A percentile compares a stretch with the other conserved stretches of the same genome.
These are phyloP conservation scores for Monosporozyma aquatica DNA, from an alignment of 805 yeast species.

Conservation along the genomic window DNA sequence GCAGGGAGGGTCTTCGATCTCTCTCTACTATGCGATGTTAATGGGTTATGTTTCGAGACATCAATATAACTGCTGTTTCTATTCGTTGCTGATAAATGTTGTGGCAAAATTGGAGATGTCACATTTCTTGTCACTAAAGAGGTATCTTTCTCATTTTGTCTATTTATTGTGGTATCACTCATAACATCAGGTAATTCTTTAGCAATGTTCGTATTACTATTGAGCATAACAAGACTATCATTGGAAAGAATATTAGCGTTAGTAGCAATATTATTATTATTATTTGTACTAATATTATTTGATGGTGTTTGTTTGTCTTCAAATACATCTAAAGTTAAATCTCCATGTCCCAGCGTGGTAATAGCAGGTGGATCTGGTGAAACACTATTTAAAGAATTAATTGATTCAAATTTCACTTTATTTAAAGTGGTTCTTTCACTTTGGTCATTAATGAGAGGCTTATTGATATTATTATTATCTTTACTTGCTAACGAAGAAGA, in stretches of 20 bases:
- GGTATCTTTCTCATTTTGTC: background rate
- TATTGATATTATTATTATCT: constrained; percentile 1
- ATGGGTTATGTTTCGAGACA: constrained; percentile 7
- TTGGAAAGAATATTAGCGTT: background rate
- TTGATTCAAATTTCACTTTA: constrained; percentile 28
- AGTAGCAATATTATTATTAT: too few relatives aligned
- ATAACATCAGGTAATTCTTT: background rate
- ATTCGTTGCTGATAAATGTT: background rate
- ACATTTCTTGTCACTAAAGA: background rate
- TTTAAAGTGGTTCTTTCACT: constrained; percentile 8
- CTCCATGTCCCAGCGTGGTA: constrained; percentile 47
- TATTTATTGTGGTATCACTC: background rate
- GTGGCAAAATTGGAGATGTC: background rate
- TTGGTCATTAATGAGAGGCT: constrained; percentile 1
- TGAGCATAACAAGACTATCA: background rate
- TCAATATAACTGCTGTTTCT: constrained; percentile 13
- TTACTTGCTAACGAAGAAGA: background rate
- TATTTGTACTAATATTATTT: too few relatives aligned
- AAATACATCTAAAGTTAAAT: constrained; percentile 35
- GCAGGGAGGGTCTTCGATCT: constrained; percentile 22
- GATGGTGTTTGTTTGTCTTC: constrained; percentile 6
- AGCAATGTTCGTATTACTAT: background rate
- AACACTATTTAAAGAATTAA: constrained; percentile 16
- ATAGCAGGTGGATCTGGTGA: constrained; percentile 35
- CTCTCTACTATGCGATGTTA: constrained; percentile 8